A percentile compares a stretch with the other conserved stretches of the same genome.
These are phyloP conservation scores for Yamadazyma pseudoaaseri DNA, from an alignment of 1,139 yeast species.

Conservation along the genomic window DNA sequence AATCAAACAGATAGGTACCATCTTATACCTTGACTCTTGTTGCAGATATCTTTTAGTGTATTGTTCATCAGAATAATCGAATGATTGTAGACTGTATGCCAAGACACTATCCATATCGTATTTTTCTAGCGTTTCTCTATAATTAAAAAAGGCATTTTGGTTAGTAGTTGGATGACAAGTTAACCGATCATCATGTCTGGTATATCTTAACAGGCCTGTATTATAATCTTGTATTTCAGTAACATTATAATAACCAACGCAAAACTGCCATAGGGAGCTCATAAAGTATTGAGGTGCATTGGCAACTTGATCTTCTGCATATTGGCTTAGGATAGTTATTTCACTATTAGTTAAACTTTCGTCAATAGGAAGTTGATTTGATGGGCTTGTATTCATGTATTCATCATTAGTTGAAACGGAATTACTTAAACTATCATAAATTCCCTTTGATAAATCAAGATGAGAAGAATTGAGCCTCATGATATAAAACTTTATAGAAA, in stretches of 20 bases:
- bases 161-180: constrained; percentile 19
- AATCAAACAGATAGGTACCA: constrained; percentile 20
- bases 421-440: constrained; percentile 44
- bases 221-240: constrained; percentile 14
- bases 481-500: constrained; percentile 26
- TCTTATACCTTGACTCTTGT: constrained; percentile 19
- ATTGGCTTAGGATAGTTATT: constrained; percentile 43
- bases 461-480: constrained; percentile 49
- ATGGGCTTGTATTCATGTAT: constrained; percentile 1
- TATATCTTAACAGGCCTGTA: constrained; percentile 13
- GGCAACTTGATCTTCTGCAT: constrained; percentile 48
- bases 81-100: constrained; percentile 42
- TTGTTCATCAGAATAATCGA: constrained; percentile 17
- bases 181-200: constrained; percentile 19
- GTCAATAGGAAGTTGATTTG: constrained; percentile 29
- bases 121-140: constrained; percentile 36
- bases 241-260: constrained; percentile 42
- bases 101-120: constrained; percentile 45
- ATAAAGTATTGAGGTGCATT: constrained; percentile 50
- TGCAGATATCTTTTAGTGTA: constrained; percentile 19
- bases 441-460: constrained; percentile 50
- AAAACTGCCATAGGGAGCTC: constrained; percentile 45
- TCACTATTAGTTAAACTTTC: constrained; percentile 50
- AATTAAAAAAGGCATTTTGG: constrained; percentile 38
- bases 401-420: constrained; percentile 24